A percentile compares a stretch with the other conserved stretches of the same genome.
phyloP scores from a whole-genome alignment of 306 rosid genomes.

The Castanea mollissima region DNA sequence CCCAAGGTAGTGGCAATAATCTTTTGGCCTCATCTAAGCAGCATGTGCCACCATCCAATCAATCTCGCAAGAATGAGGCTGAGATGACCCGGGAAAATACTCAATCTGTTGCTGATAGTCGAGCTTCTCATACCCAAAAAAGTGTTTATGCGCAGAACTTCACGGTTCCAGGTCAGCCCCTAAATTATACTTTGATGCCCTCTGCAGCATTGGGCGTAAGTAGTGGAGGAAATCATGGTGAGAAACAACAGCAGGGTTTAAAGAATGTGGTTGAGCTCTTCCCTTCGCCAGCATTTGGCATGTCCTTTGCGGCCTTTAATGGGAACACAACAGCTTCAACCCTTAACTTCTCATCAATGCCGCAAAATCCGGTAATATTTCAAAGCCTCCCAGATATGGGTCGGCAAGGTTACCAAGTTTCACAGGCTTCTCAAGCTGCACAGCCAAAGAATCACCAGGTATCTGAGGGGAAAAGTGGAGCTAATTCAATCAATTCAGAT shows the following conservation, averaged over 20 bases:
- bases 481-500: constrained; percentile 35
- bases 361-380: constrained; percentile 39
- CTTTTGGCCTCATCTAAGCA: constrained; percentile 43
- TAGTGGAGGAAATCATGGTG: constrained; percentile 43
- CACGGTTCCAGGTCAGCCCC: constrained; percentile 56
- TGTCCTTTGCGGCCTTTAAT: constrained; percentile 45
- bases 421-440: constrained; percentile 35
- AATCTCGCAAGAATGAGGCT: constrained; percentile 37
- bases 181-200: constrained; percentile 57
- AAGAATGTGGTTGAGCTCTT: constrained; percentile 48
- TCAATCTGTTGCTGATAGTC: constrained; percentile 40
- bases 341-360: constrained; percentile 49
- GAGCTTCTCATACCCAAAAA: constrained; percentile 36
- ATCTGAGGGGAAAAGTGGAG: constrained; percentile 44
- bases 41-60: constrained; percentile 31
- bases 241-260: constrained; percentile 36
- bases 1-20: constrained; percentile 38
- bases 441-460: constrained; percentile 45
- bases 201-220: constrained; percentile 40
- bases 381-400: constrained; percentile 53
- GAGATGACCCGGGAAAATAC: constrained; percentile 32
- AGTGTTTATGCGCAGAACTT: constrained; percentile 45
- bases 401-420: constrained; percentile 46
- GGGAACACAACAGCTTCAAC: constrained; percentile 36
- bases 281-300: constrained; percentile 60